Conservation (phyloP, 192 early-diverging fungal genomes). For the Backusella sp. region DNA sequence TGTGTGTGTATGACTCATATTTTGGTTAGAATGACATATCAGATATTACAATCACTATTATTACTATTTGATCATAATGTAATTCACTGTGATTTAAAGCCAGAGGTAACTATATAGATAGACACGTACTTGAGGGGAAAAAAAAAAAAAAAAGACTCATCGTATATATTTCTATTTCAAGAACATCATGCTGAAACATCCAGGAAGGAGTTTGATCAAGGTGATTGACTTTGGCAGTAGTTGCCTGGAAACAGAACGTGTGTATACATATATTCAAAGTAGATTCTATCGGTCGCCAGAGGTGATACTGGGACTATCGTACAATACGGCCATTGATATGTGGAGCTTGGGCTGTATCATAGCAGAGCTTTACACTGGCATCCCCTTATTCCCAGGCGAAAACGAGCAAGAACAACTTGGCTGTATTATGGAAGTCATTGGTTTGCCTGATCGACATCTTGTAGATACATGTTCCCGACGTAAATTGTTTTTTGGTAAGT, state of each 20-base stretch:
- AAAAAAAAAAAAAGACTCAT: slow-evolving; percentile 11
- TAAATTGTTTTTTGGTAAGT: slow-evolving; percentile 82
- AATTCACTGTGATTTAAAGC: slow-evolving; percentile 95
- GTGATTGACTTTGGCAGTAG: slow-evolving; percentile 96
- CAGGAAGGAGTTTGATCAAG: slow-evolving; percentile 73
- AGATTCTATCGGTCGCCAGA: slow-evolving; percentile 97
- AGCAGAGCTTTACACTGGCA: slow-evolving; percentile 81
- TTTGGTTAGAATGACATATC: slow-evolving; percentile 60
- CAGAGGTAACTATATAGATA: slow-evolving; percentile 68
- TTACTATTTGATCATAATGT: slow-evolving; percentile 70
- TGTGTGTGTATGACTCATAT: not conserved
- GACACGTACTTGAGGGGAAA: not conserved
- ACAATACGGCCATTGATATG: slow-evolving; percentile 90
- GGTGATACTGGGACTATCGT: slow-evolving; percentile 84
- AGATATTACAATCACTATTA: slow-evolving; percentile 78
- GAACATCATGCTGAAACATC: slow-evolving; percentile 78
- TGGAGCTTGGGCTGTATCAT: slow-evolving; percentile 94
- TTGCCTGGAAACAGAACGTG: slow-evolving; percentile 81
- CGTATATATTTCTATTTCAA: not conserved
- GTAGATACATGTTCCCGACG: slow-evolving; percentile 73
- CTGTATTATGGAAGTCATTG: slow-evolving; percentile 89
- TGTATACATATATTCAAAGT: slow-evolving; percentile 95
- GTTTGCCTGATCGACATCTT: slow-evolving; percentile 70
- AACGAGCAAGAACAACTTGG: slow-evolving; percentile 92
- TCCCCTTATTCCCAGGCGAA: slow-evolving; percentile 94